Base-by-base conservation (phyloP, 805 yeast species). In the Lachancea thermotolerans region DNA sequence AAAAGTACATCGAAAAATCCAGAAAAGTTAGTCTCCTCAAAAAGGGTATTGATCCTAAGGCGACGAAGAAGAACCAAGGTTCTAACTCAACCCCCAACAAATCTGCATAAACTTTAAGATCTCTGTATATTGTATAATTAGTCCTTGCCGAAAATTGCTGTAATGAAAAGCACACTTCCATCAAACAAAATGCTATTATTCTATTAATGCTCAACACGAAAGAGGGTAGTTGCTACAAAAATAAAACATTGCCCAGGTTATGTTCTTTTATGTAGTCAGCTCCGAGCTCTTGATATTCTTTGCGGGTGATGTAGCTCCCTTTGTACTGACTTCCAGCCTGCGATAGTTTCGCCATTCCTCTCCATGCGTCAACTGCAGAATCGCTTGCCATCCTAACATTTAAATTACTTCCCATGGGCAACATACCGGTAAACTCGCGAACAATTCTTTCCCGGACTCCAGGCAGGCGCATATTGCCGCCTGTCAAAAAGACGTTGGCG, bases 201-300 rank as follows among this genome's bases (percentile, higher is more conserved):
- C 4, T 16, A 18, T 15, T 15, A 37, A 18, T 37, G 18, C 39
- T 17, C 25, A 21, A 4, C 7, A 7, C 25, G 7, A 21, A 21
- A 21, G 7, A 4, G 25, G 25, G 25, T 7, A 21, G 7, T 4
- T 21, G 49, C 35, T 58, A 56, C 37, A 59, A 56, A 51, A 56
- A 60, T 16, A 47, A 48, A 9, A 55, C 46, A 61, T 86, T 85
- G 1, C 97, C 95, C 53, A 85, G 65, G 10, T 79, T 78, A 62
- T 91, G 95, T 58, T 88, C 96, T 57, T 84, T 86, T 39, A 90
- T 79, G 60, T 89, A 91, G 45, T 87, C 96, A 0, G 86, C 72
- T 0, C 99, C 99, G 71, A 75, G 78, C 63, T 93, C 99, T 37
- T 82, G 83, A 58, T 88, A 93, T 50, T 90, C 95, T 45, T 73